Evolutionary conservation across 257 asterid species (phyloP).

Genomic region (Solanum lycopersicoides): DNA sequence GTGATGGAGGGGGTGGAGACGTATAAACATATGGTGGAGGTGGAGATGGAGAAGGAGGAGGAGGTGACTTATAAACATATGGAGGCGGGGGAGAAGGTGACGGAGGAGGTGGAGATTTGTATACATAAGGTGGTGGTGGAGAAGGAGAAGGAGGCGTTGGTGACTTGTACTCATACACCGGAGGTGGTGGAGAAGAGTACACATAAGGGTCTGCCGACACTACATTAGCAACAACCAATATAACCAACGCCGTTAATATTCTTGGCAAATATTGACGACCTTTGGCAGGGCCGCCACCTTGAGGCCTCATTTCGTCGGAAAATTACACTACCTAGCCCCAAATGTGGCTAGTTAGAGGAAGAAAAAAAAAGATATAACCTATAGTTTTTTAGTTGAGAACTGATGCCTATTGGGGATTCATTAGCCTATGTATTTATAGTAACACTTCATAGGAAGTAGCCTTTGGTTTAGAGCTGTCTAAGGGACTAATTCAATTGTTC

Average conservation of each 20-base stretch:
- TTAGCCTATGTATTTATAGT: neutral
- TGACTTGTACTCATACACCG: neutral
- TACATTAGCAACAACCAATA: neutral
- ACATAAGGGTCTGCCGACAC: neutral
- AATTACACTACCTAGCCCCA: neutral
- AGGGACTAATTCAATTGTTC: neutral
- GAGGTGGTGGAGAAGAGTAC: neutral
- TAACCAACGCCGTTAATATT: neutral
- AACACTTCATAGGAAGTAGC: neutral
- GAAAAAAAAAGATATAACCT: neutral
- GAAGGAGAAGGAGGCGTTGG: neutral
- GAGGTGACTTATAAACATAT: neutral
- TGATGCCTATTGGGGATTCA: neutral
- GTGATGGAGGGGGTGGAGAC: neutral
- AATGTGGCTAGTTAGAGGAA: neutral
- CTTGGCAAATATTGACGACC: neutral
- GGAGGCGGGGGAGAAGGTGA: neutral
- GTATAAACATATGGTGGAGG: neutral
- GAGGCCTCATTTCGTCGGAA: neutral
- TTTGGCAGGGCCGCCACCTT: neutral
- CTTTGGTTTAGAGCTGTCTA: neutral
- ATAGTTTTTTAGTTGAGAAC: neutral
- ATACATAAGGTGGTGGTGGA: neutral
- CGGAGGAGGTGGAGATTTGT: neutral
- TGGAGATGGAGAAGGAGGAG: neutral